Percentiles rank a stretch among this genome's conserved stretches.
Evolutionary conservation across 108 stramenopile species (phyloP).

Genomic region (Epipyxis sp.): DNA sequence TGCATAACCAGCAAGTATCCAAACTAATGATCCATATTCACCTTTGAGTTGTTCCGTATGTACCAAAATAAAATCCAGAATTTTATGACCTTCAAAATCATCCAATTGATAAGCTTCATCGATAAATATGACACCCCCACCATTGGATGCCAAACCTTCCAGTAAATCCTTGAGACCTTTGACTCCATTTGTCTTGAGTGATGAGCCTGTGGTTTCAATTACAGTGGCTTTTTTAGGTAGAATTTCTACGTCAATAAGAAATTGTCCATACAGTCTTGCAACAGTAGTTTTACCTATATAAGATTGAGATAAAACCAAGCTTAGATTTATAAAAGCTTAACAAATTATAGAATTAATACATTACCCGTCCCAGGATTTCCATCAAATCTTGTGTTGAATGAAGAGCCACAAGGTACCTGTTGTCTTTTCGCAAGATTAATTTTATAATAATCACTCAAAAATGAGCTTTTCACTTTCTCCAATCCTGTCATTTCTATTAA

Average conservation of each 20-base stretch:
- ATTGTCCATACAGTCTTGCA: background rate
- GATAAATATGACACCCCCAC: conserved; percentile 47
- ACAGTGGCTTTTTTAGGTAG: background rate
- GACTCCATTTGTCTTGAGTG: background rate
- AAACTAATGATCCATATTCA: conserved; percentile 37
- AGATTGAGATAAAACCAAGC: too few species aligned
- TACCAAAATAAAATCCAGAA: conserved; percentile 28
- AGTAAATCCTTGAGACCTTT: background rate
- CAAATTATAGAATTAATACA: too few species aligned
- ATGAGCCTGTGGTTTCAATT: background rate
- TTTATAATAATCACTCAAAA: too few species aligned
- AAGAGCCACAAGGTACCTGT: background rate
- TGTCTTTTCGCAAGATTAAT: too few species aligned
- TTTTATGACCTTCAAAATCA: conserved; percentile 34
- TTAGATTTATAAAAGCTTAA: too few species aligned
- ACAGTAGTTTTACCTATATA: conserved; percentile 30
- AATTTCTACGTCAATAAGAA: conserved; percentile 2
- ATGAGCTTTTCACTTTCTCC: background rate
- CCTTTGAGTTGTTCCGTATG: conserved; percentile 47
- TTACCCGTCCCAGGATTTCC: conserved; percentile 47
- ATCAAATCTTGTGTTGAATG: conserved; percentile 44
- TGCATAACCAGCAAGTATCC: conserved; percentile 44
- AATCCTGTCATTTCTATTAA: background rate
- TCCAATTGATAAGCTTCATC: conserved; percentile 51
- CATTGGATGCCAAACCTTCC: background rate